Evolutionary conservation across 345 rosid species (phyloP), one percentile per base, ranked within the genome.

Genomic region (Citrus sp.): DNA sequence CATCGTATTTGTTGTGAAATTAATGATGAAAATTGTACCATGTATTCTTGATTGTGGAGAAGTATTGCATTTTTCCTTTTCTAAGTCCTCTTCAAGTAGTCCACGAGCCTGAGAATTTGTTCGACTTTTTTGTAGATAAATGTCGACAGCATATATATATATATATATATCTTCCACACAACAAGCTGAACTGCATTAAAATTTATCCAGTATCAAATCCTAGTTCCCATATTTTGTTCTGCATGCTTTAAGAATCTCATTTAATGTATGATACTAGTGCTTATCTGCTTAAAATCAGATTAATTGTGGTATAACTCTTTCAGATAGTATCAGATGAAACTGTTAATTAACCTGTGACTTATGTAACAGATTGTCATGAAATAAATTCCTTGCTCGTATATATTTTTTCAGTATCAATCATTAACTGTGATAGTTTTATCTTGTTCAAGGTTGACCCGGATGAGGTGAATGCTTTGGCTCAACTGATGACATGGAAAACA

Each of bases 401-500:
- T 28, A 30, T 34, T 56, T 72, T 56, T 58, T 58, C 1, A 34
- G 46, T 55, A 12, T 12, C 49, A 58, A 58, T 37, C 16, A 73
- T 42, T 55, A n/a, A 73, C 12, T 24, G 6, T 25, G 3, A 30
- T 73, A 37, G 14, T 6, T 22, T 22, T 71, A 18, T 49, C 34
- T 46, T 37, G 27, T 54, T 54, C 66, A 72, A 90, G 93, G 93
- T 90, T 79, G 91, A 90, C 13, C 91, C 90, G 1, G 90, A 85
- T 69, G 91, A 90, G 70, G 93, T 90, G 58, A 90, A 90, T 72
- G 91, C 91, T 24, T 75, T 90, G 77, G 91, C 91, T 79, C 93
- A 90, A 75, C 83, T 89, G 40, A 89, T 89, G 93, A 89, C 93
- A 65, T 89, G 93, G 93, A 89, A 86, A 75, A 87, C 91, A 72